Evolutionary conservation across 2,329 filamentous ascomycete species (phyloP).

Genomic region (Fusarium sp.): DNA sequence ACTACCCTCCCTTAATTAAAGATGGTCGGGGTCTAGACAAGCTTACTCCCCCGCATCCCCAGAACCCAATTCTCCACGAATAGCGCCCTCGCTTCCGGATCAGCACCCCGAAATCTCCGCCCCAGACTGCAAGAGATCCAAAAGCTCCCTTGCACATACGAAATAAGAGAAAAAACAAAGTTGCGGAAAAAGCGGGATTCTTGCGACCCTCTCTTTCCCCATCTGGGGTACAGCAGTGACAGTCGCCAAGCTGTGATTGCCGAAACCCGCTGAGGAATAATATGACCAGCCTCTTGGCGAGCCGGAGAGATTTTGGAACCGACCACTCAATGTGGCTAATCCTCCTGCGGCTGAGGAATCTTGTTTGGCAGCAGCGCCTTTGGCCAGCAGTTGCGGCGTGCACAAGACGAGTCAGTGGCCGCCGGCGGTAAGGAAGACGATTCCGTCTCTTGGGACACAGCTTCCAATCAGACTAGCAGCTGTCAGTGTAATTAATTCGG

Average conservation of each 20-base stretch:
- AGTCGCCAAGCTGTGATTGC: background rate
- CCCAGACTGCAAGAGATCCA: background rate
- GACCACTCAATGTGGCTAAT: background rate
- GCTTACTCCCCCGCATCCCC: conserved; percentile 35
- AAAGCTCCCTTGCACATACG: background rate
- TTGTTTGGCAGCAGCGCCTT: conserved; percentile 13
- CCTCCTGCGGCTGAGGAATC: conserved; percentile 3
- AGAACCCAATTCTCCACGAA: conserved; percentile 34
- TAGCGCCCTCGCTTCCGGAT: conserved; percentile 15
- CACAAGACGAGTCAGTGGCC: background rate
- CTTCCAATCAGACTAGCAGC: background rate
- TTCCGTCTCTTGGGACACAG: conserved; percentile 1
- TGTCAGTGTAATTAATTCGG: background rate
- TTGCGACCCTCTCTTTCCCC: background rate
- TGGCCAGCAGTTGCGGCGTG: background rate
- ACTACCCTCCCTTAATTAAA: background rate
- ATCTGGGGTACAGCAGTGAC: conserved; percentile 21
- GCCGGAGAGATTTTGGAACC: background rate
- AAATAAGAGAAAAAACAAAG: conserved; percentile 3
- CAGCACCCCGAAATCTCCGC: conserved; percentile 30
- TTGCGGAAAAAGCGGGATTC: conserved; percentile 32
- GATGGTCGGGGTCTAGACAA: background rate
- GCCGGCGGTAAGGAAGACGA: conserved; percentile 8
- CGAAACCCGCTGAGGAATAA: background rate
- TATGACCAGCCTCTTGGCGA: background rate